Base-by-base conservation (phyloP, 192 early-diverging fungal genomes). In the Helicostylum pulchrum region DNA sequence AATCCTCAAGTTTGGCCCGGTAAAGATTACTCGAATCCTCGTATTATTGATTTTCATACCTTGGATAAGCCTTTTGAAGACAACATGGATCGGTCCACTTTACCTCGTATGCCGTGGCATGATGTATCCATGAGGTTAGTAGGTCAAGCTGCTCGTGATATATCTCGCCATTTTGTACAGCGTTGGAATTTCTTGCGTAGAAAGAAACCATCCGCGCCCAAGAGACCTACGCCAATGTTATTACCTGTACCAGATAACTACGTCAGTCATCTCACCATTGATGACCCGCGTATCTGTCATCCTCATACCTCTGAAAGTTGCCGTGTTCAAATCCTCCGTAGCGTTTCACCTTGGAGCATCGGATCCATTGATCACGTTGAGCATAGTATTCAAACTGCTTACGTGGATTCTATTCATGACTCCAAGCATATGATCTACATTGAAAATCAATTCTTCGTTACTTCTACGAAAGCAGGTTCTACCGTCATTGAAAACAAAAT, bases 371-470 rank as follows among this genome's bases (percentile, higher is more conserved):
- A 85, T 23, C 74, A 69, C 0, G 31, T 65, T 14, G 88, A 90
- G 58, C 82, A 78, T 66, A 85, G 83, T 62, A 94, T 94, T 64
- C 81, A 86, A 51, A 85, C 79, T 7, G 90, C 92, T 6, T 94
- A 94, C 68, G 77, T 87, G 47, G 82, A 88, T 52, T 79, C 84
- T 62, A 94, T 94, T 66, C 73, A 79, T 48, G 68, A 83, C 17
- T 85, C 92, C 36, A 79, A 90, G 73, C 85, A 92, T 64, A 90
- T 90, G 73, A 77, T 94, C 19, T 94, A 94, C 74, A 94, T 94
- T 47, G 92, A 94, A 65, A 92, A 94, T 67, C 92, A 94, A 73
- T 94, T 94, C 76, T 94, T 94, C 62, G 84, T 91, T 53, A 87
- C 75, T 0, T 80, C 77, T 10, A 80, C 81, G 3, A 66, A 72